Evolutionary conservation across 1,139 yeast genomes (phyloP).

Genomic region (Sugiyamaella pinicola): DNA sequence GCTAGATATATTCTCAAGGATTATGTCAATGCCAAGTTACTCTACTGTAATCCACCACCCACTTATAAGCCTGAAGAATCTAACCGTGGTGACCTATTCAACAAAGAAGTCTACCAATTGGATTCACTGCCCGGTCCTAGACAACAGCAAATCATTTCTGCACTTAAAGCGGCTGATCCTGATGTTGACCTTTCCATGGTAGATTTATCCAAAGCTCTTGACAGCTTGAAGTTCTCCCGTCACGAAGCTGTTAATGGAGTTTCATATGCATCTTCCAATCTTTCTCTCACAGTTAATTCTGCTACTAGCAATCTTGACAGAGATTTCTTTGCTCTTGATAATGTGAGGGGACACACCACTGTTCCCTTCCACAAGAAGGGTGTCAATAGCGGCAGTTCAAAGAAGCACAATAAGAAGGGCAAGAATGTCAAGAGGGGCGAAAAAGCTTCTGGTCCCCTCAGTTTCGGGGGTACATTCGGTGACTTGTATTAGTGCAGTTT

Average conservation of each 20-base stretch:
- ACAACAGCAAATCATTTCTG: conserved; percentile 58
- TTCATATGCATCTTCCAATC: conserved; percentile 43
- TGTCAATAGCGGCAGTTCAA: conserved; percentile 42
- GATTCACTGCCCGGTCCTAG: conserved; percentile 64
- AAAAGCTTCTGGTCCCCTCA: conserved; percentile 12
- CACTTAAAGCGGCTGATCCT: conserved; percentile 30
- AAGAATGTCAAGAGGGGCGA: conserved; percentile 70
- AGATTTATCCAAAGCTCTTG: conserved; percentile 69
- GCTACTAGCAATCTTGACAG: conserved; percentile 61
- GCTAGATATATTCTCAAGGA: conserved; percentile 91
- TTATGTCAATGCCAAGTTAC: conserved; percentile 87
- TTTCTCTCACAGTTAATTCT: conserved; percentile 48
- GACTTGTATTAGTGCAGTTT: conserved; percentile 21
- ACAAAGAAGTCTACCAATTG: conserved; percentile 69
- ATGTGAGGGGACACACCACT: conserved; percentile 61
- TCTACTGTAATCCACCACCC: conserved; percentile 90
- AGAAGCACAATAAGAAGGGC: conserved; percentile 80
- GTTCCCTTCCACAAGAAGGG: conserved; percentile 70
- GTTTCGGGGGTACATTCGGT: conserved; percentile 25
- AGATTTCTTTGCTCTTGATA: conserved; percentile 75
- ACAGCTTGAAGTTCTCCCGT: conserved; percentile 74
- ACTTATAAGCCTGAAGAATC: conserved; percentile 39
- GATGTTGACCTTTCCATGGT: conserved; percentile 52
- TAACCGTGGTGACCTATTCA: conserved; percentile 53
- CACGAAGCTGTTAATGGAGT: conserved; percentile 54